These are phyloP conservation scores for Jatropha curcas DNA, from an alignment of 345 rosid genomes.

Conservation along the genomic window DNA sequence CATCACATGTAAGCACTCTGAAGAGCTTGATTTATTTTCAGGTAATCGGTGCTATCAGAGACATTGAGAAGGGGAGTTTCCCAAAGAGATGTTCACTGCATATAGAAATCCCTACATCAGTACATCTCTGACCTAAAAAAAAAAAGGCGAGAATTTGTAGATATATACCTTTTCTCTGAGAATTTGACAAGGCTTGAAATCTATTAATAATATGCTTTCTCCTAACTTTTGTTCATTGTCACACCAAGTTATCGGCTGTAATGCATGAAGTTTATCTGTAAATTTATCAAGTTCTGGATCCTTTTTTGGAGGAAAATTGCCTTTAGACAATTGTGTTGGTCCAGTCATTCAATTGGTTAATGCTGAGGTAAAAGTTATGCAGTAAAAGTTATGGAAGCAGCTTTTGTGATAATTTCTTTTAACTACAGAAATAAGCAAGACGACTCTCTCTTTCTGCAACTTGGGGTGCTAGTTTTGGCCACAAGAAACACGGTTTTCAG, in stretches of 20 bases:
- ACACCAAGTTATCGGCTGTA: neutral
- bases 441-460: neutral
- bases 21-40: too few relatives aligned
- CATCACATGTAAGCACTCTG: constrained; percentile 60
- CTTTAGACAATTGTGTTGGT: neutral
- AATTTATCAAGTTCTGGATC: neutral
- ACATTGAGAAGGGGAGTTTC: constrained; percentile 73
- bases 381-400: neutral
- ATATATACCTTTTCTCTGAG: neutral
- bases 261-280: neutral
- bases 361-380: neutral
- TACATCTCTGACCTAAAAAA: too few relatives aligned
- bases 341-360: neutral
- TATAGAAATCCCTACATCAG: constrained; percentile 74
- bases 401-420: neutral
- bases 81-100: constrained; percentile 73
- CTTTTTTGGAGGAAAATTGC: neutral
- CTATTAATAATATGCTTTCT: neutral
- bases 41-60: constrained; percentile 74
- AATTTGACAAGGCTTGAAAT: neutral
- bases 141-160: constrained; percentile 62
- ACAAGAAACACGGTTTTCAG: neutral
- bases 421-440: neutral
- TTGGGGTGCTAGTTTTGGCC: neutral
- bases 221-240: neutral